Evolutionary conservation across 1,139 yeast genomes (phyloP).

Genomic region (Scheffersomyces quercinus): DNA sequence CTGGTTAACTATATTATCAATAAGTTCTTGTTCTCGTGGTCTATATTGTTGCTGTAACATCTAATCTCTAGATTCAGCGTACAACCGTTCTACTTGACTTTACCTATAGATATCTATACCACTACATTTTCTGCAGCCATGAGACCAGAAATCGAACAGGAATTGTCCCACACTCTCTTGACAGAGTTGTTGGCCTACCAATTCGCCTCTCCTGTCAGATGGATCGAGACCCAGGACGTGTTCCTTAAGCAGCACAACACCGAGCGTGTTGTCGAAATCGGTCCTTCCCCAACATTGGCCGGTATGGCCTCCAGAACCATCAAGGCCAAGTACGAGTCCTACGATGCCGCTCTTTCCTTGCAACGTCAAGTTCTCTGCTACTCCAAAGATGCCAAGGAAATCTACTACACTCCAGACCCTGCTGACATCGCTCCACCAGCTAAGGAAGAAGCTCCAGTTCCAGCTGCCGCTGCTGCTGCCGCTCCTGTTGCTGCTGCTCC

Average conservation of each 20-base stretch:
- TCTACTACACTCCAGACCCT: slow-evolving; percentile 92
- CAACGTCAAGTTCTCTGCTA: slow-evolving; percentile 97
- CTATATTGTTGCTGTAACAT: too few relatives aligned
- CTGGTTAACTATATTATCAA: too few relatives aligned
- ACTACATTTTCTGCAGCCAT: slow-evolving; percentile 31
- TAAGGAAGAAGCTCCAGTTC: slow-evolving; percentile 22
- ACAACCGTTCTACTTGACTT: too few relatives aligned
- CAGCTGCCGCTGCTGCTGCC: slow-evolving; percentile 39
- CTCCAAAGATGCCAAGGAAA: slow-evolving; percentile 93
- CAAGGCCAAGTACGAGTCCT: slow-evolving; percentile 94
- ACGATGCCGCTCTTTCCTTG: slow-evolving; percentile 94
- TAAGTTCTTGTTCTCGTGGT: too few relatives aligned
- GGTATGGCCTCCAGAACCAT: slow-evolving; percentile 98
- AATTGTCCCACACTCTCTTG: slow-evolving; percentile 88
- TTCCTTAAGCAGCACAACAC: slow-evolving; percentile 91
- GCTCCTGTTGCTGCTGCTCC: slow-evolving; percentile 48
- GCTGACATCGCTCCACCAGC: slow-evolving; percentile 56
- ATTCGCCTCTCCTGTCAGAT: slow-evolving; percentile 98
- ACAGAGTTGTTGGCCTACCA: slow-evolving; percentile 97
- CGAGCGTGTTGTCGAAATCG: slow-evolving; percentile 96
- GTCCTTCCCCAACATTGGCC: slow-evolving; percentile 97
- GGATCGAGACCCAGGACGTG: slow-evolving; percentile 99
- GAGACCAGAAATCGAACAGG: slow-evolving; percentile 99
- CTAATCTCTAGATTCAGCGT: too few relatives aligned
- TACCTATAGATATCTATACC: too few relatives aligned